A percentile compares a stretch with the other conserved stretches of the same genome.
These are phyloP conservation scores for Lolium rigidum DNA, from an alignment of 176 grass and related monocot species.

Conservation along the genomic window DNA sequence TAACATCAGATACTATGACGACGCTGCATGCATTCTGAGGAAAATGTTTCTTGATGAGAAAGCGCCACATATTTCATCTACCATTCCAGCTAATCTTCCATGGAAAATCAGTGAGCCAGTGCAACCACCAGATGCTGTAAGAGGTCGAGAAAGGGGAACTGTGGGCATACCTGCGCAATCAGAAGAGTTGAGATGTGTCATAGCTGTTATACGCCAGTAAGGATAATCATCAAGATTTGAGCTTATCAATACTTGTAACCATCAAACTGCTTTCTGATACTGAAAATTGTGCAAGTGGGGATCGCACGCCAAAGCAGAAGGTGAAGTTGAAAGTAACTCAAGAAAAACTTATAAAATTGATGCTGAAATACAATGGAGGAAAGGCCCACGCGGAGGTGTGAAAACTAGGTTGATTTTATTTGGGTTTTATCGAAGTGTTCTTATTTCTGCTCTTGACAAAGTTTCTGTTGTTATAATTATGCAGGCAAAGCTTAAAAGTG, in stretches of 20 bases:
- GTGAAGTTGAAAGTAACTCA: slow-evolving; percentile 95
- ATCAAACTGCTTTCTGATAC: slow-evolving; percentile 41
- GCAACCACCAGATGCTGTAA: slow-evolving; percentile 58
- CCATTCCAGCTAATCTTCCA: slow-evolving; percentile 85
- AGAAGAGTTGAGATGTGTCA: slow-evolving; percentile 93
- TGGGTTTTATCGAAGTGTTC: slow-evolving; percentile 22
- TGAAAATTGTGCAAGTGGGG: slow-evolving; percentile 72
- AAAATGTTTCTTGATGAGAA: slow-evolving; percentile 98
- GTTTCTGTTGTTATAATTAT: slow-evolving; percentile 42
- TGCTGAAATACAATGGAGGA: slow-evolving; percentile 98
- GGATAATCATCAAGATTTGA: slow-evolving; percentile 42
- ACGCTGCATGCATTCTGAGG: slow-evolving; percentile 87
- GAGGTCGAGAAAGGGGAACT: slow-evolving; percentile 59
- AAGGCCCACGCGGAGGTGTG: slow-evolving; percentile 74
- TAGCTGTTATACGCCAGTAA: slow-evolving; percentile 97
- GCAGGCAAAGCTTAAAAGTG: slow-evolving; percentile 96
- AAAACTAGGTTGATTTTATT: slow-evolving; percentile 6
- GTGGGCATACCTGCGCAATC: slow-evolving; percentile 82
- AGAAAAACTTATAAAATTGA: slow-evolving; percentile 94
- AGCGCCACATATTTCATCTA: slow-evolving; percentile 91
- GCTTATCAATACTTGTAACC: neutral
- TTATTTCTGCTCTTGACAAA: slow-evolving; percentile 32
- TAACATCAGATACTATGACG: slow-evolving; percentile 87
- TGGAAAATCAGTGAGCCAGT: slow-evolving; percentile 77
- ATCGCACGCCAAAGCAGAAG: slow-evolving; percentile 98